A percentile compares a stretch with the other conserved stretches of the same genome.
Evolutionary conservation across 2,329 filamentous ascomycete genomes (phyloP).

Genomic region (Fusarium dimerum): DNA sequence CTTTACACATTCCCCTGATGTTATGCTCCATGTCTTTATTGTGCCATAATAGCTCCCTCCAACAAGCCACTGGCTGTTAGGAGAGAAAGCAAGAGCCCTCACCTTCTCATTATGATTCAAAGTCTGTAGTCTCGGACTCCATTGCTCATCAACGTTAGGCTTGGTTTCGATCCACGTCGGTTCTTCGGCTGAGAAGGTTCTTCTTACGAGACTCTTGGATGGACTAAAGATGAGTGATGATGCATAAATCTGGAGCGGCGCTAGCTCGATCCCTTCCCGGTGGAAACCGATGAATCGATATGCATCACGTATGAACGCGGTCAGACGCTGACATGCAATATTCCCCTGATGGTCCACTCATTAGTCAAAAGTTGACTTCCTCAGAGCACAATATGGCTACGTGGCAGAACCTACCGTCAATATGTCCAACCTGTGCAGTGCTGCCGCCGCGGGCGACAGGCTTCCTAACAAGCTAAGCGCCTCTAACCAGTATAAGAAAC

Average conservation of each 20-base stretch:
- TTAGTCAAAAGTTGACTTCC: background rate
- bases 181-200: background rate
- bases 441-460: slow-evolving; percentile 1
- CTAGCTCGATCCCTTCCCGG: background rate
- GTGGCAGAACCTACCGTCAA: background rate
- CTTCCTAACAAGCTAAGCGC: slow-evolving; percentile 37
- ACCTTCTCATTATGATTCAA: background rate
- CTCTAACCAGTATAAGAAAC: slow-evolving; percentile 44
- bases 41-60: rapidly evolving
- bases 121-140: background rate
- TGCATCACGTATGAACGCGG: background rate
- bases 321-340: background rate
- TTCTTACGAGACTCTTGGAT: background rate
- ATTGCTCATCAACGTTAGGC: background rate
- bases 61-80: background rate
- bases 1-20: no score
- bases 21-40: background rate
- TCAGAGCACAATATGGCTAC: no score
- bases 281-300: background rate
- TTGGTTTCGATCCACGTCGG: background rate
- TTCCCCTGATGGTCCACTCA: background rate
- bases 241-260: slow-evolving; percentile 6
- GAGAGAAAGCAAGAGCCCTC: background rate
- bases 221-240: slow-evolving; percentile 14
- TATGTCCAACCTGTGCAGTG: background rate